Base-by-base conservation (phyloP, 176 grass and related monocot genomes). In the Carex kokanica region DNA sequence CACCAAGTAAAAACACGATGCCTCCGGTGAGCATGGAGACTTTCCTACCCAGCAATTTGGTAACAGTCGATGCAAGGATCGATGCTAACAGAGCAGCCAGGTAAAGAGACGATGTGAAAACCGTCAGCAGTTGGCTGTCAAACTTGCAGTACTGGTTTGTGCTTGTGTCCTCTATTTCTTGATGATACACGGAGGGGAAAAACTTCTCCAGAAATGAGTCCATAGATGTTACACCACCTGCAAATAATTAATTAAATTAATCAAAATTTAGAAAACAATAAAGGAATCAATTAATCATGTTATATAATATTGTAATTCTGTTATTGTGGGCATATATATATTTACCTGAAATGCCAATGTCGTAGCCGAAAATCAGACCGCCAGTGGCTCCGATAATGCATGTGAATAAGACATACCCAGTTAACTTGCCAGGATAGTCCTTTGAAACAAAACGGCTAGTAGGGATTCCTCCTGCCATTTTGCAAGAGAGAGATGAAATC, bases 211-310 rank as follows among this genome's bases (percentile, higher is more conserved):
- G 14, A 34, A 88, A 88, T 31, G 87, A 21, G 9, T 88, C 75
- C 82, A 85, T 88, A 27, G 87, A 72, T 60, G 74, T 88, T 23
- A 88, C 87, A 40, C 87, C 82, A 79, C 87, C 87, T 88, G 21
- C 54, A 65, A 64, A 56, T 25, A 8, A 52, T n/a, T n/a, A n/a
- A n/a, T 45, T 51, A 20, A 80, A 58, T 29, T 34, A 25, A 23
- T 55, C 49, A 78, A 55, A 56, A 14, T 16, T 3, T 5, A 16
- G 4, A 74, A 18, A 27, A 75, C 15, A 47, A 71, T 11, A 9
- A 6, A 14, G 45, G 71, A 74, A 25, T 9, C n/a, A 15, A 27
- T 27, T 27, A 27, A 17, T 15, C 66, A 53, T 54, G 23, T 54
- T 8, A 38, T 54, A 27, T 54, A 16, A 8, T 75, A 29, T 75